phyloP scores from a whole-genome alignment of 768 basidiomycete species.

The Rhodotorula babjevae region DNA sequence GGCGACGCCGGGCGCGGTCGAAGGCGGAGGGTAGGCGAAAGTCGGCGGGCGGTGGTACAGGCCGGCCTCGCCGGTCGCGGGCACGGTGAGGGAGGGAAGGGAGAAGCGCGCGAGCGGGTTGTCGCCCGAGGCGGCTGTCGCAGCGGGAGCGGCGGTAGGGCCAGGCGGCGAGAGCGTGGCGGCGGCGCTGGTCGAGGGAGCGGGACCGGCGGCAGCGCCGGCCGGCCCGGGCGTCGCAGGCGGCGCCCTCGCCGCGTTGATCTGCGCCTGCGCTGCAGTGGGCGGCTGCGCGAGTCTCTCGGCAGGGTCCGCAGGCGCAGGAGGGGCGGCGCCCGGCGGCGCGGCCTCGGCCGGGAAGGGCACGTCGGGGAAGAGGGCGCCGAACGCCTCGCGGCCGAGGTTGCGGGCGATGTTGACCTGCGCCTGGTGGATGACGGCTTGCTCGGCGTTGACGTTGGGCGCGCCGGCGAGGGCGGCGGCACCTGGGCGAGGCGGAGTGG shows the following conservation, averaged over 20 bases:
- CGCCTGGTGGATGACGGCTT: constrained; percentile 46
- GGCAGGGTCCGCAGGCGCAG: not conserved
- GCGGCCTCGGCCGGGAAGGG: constrained; percentile 37
- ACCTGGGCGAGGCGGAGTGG: constrained; percentile 27
- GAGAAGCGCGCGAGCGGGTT: constrained; percentile 31
- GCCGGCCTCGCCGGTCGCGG: constrained; percentile 30
- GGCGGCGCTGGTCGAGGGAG: not conserved
- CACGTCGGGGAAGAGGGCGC: constrained; percentile 41
- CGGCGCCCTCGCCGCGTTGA: constrained; percentile 14
- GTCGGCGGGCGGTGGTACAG: constrained; percentile 24
- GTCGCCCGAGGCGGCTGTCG: constrained; percentile 46
- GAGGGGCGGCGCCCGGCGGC: no score
- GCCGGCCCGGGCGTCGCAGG: constrained; percentile 19
- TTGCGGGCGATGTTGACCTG: constrained; percentile 38
- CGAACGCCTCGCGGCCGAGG: constrained; percentile 39
- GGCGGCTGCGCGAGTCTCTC: constrained; percentile 1
- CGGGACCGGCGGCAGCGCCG: not conserved
- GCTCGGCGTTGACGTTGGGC: constrained; percentile 28
- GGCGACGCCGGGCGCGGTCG: not conserved
- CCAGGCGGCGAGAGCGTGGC: not conserved
- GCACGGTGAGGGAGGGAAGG: constrained; percentile 32
- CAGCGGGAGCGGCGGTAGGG: constrained; percentile 12
- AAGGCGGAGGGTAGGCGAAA: constrained; percentile 25
- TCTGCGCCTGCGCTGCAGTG: not conserved
- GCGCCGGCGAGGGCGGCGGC: not conserved